Evolutionary conservation across 169 alveolate genomes (phyloP).

Genomic region (Blepharisma undulans): DNA sequence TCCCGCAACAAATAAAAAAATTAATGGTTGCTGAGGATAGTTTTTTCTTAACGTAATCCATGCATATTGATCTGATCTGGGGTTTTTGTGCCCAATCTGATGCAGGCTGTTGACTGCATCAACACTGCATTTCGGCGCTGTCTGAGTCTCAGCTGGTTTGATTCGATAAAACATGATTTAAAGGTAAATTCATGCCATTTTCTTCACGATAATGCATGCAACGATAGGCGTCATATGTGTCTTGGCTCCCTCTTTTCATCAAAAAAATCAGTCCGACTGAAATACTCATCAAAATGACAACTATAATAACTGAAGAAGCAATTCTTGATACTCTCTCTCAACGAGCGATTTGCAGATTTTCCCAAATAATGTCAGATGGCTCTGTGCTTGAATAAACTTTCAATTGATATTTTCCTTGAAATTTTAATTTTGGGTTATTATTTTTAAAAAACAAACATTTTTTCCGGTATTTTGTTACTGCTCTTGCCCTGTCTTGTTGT

Average conservation of each 20-base stretch:
- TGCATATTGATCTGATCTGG: constrained; percentile 8
- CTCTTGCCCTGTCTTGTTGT: neutral
- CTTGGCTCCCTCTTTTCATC: neutral
- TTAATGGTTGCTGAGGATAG: neutral
- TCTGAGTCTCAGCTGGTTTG: neutral
- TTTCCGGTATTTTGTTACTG: constrained; percentile 6
- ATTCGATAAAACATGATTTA: neutral
- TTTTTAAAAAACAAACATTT: neutral
- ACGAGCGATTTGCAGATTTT: constrained; percentile 45
- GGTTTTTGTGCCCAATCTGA: neutral
- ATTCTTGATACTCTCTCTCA: constrained; percentile 39
- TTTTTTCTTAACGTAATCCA: neutral
- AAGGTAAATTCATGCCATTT: neutral
- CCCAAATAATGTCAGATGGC: constrained; percentile 58
- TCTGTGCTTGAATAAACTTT: constrained; percentile 42
- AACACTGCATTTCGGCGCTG: neutral
- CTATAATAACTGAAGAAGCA: neutral
- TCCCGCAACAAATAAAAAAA: neutral
- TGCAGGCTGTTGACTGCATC: constrained; percentile 4
- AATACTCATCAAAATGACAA: constrained; percentile 7
- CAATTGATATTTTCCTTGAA: neutral
- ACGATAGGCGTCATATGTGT: neutral
- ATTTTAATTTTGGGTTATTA: neutral
- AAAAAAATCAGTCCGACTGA: constrained; percentile 36
- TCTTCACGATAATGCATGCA: neutral